These are phyloP conservation scores for Colletotrichum musae DNA, from an alignment of 2,329 filamentous ascomycete species.

Conservation along the genomic window DNA sequence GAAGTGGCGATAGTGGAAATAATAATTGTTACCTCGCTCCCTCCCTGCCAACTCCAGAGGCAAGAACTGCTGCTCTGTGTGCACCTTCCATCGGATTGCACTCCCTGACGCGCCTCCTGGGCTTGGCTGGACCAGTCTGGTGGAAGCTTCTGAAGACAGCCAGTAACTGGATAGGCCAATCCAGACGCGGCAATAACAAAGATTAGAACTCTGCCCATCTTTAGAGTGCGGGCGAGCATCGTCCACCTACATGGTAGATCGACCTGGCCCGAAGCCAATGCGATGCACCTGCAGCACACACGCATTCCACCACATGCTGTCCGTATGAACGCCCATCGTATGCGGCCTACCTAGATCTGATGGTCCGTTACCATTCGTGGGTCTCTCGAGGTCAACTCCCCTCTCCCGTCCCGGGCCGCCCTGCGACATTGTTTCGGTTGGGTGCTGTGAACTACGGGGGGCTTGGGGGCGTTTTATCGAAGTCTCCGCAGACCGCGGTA, in stretches of 20 bases:
- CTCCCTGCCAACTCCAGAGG: too few species aligned
- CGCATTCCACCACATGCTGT: too few species aligned
- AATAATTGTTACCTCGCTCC: background rate
- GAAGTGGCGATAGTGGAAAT: background rate
- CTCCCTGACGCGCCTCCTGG: background rate
- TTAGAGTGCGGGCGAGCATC: background rate
- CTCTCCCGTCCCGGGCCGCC: conserved; percentile 22
- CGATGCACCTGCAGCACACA: background rate
- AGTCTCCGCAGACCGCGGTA: too few species aligned
- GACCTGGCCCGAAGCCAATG: conserved; percentile 11
- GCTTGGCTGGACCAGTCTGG: too few species aligned
- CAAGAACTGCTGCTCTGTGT: background rate
- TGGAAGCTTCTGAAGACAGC: conserved; percentile 9
- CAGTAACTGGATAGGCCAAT: conserved; percentile 1
- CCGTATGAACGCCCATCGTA: too few species aligned
- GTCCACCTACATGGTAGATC: background rate
- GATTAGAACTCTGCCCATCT: conserved; percentile 17
- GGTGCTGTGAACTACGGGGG: background rate
- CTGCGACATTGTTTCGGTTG: conserved; percentile 34
- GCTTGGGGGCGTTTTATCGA: background rate
- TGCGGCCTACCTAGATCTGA: too few species aligned
- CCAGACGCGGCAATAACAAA: conserved; percentile 24
- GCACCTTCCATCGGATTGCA: background rate
- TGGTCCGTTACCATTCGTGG: too few species aligned
- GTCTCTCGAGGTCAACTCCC: background rate